Evolutionary conservation across 2,329 filamentous ascomycete species (phyloP), one percentile per base, ranked within the genome.

Genomic region (Lasiodiplodia gonubiensis): DNA sequence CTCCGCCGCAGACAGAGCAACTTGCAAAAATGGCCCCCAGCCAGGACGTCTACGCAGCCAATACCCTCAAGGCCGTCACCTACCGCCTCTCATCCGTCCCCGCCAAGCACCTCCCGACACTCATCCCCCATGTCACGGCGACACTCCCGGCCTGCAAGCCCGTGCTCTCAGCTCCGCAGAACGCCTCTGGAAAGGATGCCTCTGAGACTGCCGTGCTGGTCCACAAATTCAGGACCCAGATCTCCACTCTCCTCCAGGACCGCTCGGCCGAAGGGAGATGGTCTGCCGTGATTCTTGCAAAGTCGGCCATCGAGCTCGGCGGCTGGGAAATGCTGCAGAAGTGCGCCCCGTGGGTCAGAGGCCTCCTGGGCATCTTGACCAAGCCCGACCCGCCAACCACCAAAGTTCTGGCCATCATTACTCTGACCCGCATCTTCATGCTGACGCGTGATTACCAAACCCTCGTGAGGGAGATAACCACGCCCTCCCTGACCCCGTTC

Each of bases 381-480:
- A 97, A 93, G 85, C 88, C 90, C 11, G 93, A 97, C 73, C 88
- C 92, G 3, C 78, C 86, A 7, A 87, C 90, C 4, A 89, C 89
- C 39, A 96, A 95, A 76, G 91, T 91, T 76, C 79, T 97, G 68
- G 88, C 88, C 71, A 83, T 97, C 60, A 86, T 95, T 69, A 88
- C 92, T 16, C 82, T 97, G 69, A 91, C 92, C 23, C 90, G 91
- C 74, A 93, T 97, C 72, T 97, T 95, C 80, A 86, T 89, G 71
- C 86, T 95, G 42, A 90, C 94, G 49, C 92, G 93, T 74, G 88
- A 90, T 46, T 93, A 93, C 75, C 92, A 91, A 68, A 95, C 92
- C 10, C 83, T 97, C 64, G 85, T 94, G 53, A 87, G 94, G 72
- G 94, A 97, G 76, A 92, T 97, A 69, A 94, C 92, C 0, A 97